Conservation (phyloP, 2,329 filamentous ascomycete genomes). For the Penicillium sp. region DNA sequence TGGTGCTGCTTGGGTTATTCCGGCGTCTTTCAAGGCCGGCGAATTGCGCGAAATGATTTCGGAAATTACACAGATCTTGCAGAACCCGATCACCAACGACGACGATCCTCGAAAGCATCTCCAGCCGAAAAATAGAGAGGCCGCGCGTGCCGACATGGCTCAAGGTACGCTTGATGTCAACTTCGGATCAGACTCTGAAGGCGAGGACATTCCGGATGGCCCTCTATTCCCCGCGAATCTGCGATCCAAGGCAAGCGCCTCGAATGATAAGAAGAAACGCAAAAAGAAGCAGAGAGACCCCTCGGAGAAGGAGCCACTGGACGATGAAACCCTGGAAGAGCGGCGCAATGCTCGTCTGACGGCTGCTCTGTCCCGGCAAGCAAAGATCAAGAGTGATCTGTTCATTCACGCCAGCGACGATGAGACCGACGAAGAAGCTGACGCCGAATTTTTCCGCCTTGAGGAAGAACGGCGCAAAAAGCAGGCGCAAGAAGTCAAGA, state of each 20-base stretch:
- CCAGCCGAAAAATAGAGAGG: constrained; percentile 59
- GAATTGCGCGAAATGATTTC: constrained; percentile 66
- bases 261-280: constrained; percentile 59
- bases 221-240: constrained; percentile 62
- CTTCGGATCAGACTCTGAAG: constrained; percentile 68
- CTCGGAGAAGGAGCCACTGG: constrained; percentile 54
- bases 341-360: constrained; percentile 60
- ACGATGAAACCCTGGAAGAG: constrained; percentile 58
- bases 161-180: constrained; percentile 48
- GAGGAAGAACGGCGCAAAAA: constrained; percentile 66
- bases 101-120: constrained; percentile 72
- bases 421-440: constrained; percentile 73
- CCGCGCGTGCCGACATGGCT: constrained; percentile 33
- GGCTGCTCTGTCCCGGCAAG: constrained; percentile 70
- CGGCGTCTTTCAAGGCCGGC: constrained; percentile 60
- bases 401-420: constrained; percentile 84
- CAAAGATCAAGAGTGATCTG: constrained; percentile 77
- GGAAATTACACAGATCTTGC: constrained; percentile 71
- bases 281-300: constrained; percentile 51
- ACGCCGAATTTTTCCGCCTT: constrained; percentile 69
- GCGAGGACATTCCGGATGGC: constrained; percentile 56
- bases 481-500: constrained; percentile 49
- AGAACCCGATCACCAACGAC: constrained; percentile 70
- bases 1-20: constrained; percentile 75
- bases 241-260: constrained; percentile 49